phyloP scores from a whole-genome alignment of 2,329 filamentous ascomycete genomes.

The Fusarium secorum region DNA sequence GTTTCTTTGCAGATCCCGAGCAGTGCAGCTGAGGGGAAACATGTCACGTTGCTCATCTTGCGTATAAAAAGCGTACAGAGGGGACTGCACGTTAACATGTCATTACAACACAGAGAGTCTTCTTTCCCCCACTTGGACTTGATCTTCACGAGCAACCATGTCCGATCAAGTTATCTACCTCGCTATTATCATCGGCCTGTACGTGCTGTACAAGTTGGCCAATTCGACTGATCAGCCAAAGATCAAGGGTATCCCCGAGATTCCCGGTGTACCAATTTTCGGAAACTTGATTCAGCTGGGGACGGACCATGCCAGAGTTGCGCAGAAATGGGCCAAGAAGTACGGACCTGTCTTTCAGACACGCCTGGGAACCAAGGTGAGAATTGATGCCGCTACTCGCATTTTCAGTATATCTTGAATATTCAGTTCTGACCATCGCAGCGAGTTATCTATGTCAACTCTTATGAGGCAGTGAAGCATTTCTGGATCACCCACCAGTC shows the following conservation, averaged over 20 bases:
- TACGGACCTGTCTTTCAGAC: conserved; percentile 73
- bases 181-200: conserved; percentile 2
- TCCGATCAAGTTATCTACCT: conserved; percentile 24
- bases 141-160: not conserved
- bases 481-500: conserved; percentile 84
- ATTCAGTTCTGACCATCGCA: conserved; percentile 38
- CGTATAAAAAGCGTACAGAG: not conserved
- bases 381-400: not conserved
- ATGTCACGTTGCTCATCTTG: not conserved
- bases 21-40: conserved; percentile 1
- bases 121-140: not conserved
- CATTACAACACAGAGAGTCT: not conserved
- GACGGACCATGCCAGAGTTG: conserved; percentile 61
- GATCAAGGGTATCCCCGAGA: conserved; percentile 68
- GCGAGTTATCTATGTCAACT: conserved; percentile 80
- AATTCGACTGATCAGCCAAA: conserved; percentile 63
- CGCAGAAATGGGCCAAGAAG: conserved; percentile 64
- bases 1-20: conserved; percentile 3
- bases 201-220: conserved; percentile 42
- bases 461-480: conserved; percentile 75
- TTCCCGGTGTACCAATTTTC: conserved; percentile 68
- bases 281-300: conserved; percentile 70
- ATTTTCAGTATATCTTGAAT: accelerated
- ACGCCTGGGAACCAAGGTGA: conserved; percentile 71
- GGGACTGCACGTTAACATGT: not conserved